Percentiles rank a stretch among this genome's conserved stretches.
These are phyloP conservation scores for Ailanthus altissimus DNA, from an alignment of 345 rosid species.

Conservation along the genomic window DNA sequence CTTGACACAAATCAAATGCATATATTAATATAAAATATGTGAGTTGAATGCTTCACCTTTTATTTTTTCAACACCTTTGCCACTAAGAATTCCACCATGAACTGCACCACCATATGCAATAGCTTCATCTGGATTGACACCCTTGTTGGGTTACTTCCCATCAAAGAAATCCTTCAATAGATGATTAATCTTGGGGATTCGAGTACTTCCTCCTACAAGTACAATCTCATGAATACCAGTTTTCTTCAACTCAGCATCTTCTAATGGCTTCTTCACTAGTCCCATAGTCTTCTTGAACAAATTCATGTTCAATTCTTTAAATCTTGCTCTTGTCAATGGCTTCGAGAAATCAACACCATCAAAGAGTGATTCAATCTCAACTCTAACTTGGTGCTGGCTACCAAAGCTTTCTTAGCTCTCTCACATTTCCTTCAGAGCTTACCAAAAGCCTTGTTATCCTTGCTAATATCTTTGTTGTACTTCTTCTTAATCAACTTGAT, in stretches of 20 bases:
- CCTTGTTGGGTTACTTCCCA: slow-evolving; percentile 53
- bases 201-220: slow-evolving; percentile 65
- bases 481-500: slow-evolving; percentile 51
- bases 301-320: slow-evolving; percentile 59
- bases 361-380: slow-evolving; percentile 52
- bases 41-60: slow-evolving; percentile 26
- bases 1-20: too few species aligned
- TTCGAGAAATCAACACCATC: slow-evolving; percentile 61
- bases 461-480: slow-evolving; percentile 46
- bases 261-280: slow-evolving; percentile 49
- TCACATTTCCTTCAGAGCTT: slow-evolving; percentile 57
- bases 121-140: slow-evolving; percentile 64
- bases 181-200: slow-evolving; percentile 56
- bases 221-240: slow-evolving; percentile 51
- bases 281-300: slow-evolving; percentile 56
- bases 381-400: slow-evolving; percentile 47
- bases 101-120: slow-evolving; percentile 65
- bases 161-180: slow-evolving; percentile 52
- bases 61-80: slow-evolving; percentile 48
- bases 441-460: slow-evolving; percentile 48
- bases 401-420: slow-evolving; percentile 58
- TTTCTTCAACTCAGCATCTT: slow-evolving; percentile 48
- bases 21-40: not conserved
- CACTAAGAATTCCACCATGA: slow-evolving; percentile 52
- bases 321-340: slow-evolving; percentile 53